Evolutionary conservation across 768 basidiomycete species (phyloP).

Genomic region (Neoboletus brunneissimus): DNA sequence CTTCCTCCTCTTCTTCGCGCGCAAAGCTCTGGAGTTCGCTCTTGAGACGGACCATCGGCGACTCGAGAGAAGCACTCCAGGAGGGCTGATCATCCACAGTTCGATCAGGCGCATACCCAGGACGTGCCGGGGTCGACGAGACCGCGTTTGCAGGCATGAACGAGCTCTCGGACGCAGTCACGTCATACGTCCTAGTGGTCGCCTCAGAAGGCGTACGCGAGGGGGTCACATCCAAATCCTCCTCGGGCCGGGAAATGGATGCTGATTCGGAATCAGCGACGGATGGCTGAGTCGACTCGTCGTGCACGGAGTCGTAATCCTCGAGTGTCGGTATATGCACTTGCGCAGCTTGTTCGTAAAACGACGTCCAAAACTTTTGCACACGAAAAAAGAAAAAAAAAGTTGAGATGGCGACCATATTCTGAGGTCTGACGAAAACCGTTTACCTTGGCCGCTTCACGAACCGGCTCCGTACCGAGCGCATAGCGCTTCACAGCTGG

Average conservation of each 20-base stretch:
- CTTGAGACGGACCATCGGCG: conserved; percentile 66
- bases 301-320: conserved; percentile 59
- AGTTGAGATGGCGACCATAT: neutral
- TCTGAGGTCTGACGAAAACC: conserved; percentile 20
- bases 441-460: conserved; percentile 82
- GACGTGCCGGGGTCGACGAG: conserved; percentile 73
- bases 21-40: conserved; percentile 58
- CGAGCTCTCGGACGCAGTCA: conserved; percentile 60
- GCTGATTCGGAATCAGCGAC: conserved; percentile 14
- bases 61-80: conserved; percentile 74
- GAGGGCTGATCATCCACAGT: conserved; percentile 52
- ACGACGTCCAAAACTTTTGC: conserved; percentile 89
- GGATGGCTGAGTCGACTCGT: conserved; percentile 41
- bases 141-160: conserved; percentile 73
- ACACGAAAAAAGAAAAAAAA: neutral
- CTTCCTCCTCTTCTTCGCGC: conserved; percentile 35
- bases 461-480: conserved; percentile 80
- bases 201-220: conserved; percentile 12
- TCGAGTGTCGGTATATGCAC: conserved; percentile 76
- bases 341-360: conserved; percentile 92
- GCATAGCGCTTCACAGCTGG: conserved; percentile 91
- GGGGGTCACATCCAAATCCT: conserved; percentile 5
- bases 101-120: conserved; percentile 31
- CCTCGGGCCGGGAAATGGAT: conserved; percentile 12
- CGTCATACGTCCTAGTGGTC: conserved; percentile 27